A percentile compares a stretch with the other conserved stretches of the same genome.
Evolutionary conservation across 2,329 filamentous ascomycete genomes (phyloP).

Genomic region (Fusarium tanahbumbuense): DNA sequence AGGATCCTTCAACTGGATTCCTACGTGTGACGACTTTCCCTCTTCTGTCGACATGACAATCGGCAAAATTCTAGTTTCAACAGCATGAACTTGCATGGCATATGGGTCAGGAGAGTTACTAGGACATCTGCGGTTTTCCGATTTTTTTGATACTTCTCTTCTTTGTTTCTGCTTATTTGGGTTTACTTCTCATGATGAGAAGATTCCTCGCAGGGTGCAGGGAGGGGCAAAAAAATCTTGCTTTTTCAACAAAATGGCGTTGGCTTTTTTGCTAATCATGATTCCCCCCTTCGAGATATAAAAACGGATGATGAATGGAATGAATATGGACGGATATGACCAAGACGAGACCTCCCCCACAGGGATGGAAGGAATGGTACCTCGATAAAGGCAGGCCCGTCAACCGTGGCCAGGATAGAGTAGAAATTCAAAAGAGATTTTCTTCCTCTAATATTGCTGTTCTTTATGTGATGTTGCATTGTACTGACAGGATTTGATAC

Average conservation of each 20-base stretch:
- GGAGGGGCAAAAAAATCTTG: conserved; percentile 53
- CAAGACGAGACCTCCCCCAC: conserved; percentile 32
- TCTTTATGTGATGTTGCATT: conserved; percentile 4
- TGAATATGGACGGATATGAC: conserved; percentile 31
- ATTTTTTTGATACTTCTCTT: conserved; percentile 42
- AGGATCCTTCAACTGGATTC: conserved; percentile 56
- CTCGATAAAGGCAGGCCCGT: conserved; percentile 51
- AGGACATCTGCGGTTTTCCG: conserved; percentile 43
- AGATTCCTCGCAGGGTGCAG: conserved; percentile 46
- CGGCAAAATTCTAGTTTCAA: conserved; percentile 58
- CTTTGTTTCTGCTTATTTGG: conserved; percentile 43
- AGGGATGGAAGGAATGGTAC: conserved; percentile 40
- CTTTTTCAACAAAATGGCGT: conserved; percentile 57
- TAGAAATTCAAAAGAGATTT: conserved; percentile 42
- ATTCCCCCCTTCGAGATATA: conserved; percentile 50
- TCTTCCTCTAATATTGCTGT: conserved; percentile 20
- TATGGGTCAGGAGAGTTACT: conserved; percentile 49
- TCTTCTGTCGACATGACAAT: conserved; percentile 49
- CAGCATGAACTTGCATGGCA: conserved; percentile 58
- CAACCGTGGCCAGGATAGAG: conserved; percentile 57
- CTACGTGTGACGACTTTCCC: conserved; percentile 52
- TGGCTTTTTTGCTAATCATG: conserved; percentile 54
- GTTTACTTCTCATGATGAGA: conserved; percentile 35
- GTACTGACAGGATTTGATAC: background rate
- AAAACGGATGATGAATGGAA: conserved; percentile 46